These are phyloP conservation scores for Aspergillus fijiensis DNA, from an alignment of 2,329 filamentous ascomycete genomes.

Conservation along the genomic window DNA sequence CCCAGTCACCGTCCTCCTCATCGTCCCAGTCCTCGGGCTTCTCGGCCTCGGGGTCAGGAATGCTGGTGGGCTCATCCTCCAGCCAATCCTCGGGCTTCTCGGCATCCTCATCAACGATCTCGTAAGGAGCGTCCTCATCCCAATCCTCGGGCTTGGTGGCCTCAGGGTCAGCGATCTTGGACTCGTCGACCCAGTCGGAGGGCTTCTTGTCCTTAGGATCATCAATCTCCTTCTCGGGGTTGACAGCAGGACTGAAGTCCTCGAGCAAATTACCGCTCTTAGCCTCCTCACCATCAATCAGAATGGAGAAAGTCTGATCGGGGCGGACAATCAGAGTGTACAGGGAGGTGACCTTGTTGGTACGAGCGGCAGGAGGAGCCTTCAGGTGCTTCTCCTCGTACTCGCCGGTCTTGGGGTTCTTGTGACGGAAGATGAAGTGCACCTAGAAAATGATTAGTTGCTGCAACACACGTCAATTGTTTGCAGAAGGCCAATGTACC, in stretches of 20 bases:
- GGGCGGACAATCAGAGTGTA: slow-evolving; percentile 97
- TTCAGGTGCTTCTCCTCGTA: slow-evolving; percentile 99
- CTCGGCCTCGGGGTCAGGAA: slow-evolving; percentile 89
- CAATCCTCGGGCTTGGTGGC: slow-evolving; percentile 97
- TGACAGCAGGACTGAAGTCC: slow-evolving; percentile 90
- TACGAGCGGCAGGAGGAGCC: slow-evolving; percentile 78
- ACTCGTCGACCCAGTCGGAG: slow-evolving; percentile 90
- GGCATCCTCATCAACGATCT: slow-evolving; percentile 92
- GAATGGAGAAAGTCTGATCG: slow-evolving; percentile 91
- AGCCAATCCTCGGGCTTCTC: slow-evolving; percentile 95
- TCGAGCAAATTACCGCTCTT: slow-evolving; percentile 91
- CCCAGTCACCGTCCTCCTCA: slow-evolving; percentile 98
- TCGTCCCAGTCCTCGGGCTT: slow-evolving; percentile 99
- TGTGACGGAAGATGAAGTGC: slow-evolving; percentile 99
- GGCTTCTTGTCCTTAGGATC: slow-evolving; percentile 93
- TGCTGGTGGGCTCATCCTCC: slow-evolving; percentile 75
- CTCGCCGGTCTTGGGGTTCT: slow-evolving; percentile 99
- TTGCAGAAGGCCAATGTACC: slow-evolving; percentile 51
- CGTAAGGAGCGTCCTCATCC: slow-evolving; percentile 97
- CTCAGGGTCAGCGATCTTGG: slow-evolving; percentile 86
- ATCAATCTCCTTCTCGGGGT: slow-evolving; percentile 91
- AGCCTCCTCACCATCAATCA: slow-evolving; percentile 83
- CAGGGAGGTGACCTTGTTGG: slow-evolving; percentile 87
- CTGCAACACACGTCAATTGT: background rate
- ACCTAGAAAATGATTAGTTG: slow-evolving; percentile 48